Percentiles rank a stretch among this genome's conserved stretches.
These are phyloP conservation scores for Lentinula aciculospora DNA, from an alignment of 768 basidiomycete species.

Conservation along the genomic window DNA sequence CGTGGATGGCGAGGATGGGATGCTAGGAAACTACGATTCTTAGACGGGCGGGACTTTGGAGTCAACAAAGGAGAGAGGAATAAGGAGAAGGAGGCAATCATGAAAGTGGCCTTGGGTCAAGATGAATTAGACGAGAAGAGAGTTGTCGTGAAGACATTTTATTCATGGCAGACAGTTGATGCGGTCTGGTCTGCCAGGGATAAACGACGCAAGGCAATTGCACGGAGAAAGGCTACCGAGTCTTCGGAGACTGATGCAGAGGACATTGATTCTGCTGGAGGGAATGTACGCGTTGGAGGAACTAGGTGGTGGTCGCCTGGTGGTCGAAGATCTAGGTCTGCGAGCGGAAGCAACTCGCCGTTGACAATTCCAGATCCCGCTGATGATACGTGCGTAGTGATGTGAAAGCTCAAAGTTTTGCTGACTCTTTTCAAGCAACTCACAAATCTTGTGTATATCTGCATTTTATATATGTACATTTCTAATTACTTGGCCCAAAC, in stretches of 20 bases:
- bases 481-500: not conserved
- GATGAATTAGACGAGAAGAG: constrained; percentile 75
- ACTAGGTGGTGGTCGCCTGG: constrained; percentile 27
- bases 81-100: constrained; percentile 42
- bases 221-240: constrained; percentile 38
- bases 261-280: constrained; percentile 19
- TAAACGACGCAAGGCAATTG: constrained; percentile 51
- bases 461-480: not conserved
- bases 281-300: constrained; percentile 9
- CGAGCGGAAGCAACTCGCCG: constrained; percentile 14
- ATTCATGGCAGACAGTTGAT: constrained; percentile 84
- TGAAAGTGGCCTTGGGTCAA: constrained; percentile 39
- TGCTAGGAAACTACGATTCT: constrained; percentile 60
- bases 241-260: constrained; percentile 17
- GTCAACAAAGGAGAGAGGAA: constrained; percentile 55
- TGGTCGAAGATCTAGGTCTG: constrained; percentile 12
- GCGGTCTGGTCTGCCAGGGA: constrained; percentile 62
- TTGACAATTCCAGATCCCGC: constrained; percentile 6
- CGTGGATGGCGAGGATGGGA: constrained; percentile 72
- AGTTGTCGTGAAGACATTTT: constrained; percentile 80
- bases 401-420: constrained; percentile 4
- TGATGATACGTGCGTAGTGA: constrained; percentile 12
- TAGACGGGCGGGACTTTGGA: constrained; percentile 61
- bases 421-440: not conserved
- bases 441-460: not conserved